phyloP scores from a whole-genome alignment of 208 protist genomes.

The Leishmania aethiopica region DNA sequence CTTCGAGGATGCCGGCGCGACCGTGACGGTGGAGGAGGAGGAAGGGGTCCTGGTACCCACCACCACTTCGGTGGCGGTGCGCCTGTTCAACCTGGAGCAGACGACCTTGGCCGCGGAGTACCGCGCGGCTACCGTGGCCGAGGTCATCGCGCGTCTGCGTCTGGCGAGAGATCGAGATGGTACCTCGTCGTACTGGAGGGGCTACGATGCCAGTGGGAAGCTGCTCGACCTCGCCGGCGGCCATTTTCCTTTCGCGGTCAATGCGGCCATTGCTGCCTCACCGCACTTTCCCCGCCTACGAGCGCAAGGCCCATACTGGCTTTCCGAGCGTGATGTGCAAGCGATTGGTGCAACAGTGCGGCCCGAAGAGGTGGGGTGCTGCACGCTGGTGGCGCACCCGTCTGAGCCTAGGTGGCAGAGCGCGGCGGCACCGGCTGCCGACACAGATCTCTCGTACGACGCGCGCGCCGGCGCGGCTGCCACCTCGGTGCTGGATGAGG shows the following conservation, averaged over 20 bases:
- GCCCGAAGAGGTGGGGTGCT: constrained; percentile 27
- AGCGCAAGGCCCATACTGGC: constrained; percentile 39
- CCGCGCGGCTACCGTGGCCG: background rate
- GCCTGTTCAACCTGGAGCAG: constrained; percentile 70
- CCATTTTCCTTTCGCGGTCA: background rate
- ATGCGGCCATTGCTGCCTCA: background rate
- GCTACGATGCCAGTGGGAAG: background rate
- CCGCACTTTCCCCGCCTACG: constrained; percentile 27
- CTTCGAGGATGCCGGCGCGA: constrained; percentile 23
- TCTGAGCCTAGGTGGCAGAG: background rate
- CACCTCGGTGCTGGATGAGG: background rate
- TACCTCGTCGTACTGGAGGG: background rate
- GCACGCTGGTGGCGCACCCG: background rate
- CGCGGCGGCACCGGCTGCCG: background rate
- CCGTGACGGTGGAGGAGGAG: constrained; percentile 24
- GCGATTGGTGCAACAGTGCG: constrained; percentile 34
- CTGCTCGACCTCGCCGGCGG: background rate
- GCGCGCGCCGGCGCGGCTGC: background rate
- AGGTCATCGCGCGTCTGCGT: constrained; percentile 4
- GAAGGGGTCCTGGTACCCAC: constrained; percentile 29
- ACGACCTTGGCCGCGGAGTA: constrained; percentile 25
- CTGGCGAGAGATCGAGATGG: background rate
- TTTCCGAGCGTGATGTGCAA: constrained; percentile 26
- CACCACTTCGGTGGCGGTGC: background rate
- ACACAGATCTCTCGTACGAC: background rate